Base-by-base conservation (phyloP, 495 filamentous ascomycete species). In the Peziza echinospora region DNA sequence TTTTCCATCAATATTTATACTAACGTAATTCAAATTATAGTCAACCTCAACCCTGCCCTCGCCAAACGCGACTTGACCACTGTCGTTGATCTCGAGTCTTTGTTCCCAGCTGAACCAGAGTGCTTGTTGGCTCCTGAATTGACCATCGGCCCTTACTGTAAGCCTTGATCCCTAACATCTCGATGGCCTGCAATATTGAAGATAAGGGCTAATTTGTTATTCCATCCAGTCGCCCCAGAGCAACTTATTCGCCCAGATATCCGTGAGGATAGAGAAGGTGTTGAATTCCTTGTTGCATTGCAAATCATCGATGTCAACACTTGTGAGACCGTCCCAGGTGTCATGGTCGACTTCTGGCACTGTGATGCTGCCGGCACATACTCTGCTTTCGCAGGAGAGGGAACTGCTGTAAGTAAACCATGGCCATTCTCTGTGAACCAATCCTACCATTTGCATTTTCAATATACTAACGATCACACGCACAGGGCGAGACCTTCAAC, bases 171-270 rank as follows among this genome's bases (percentile, higher is more conserved):
- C 40, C 7, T 42, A 9, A 50, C 45, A 54, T 56, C 47, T 64
- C 61, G 34, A 55, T 64, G 54, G 34, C 40, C 21, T 16, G n/a
- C n/a, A n/a, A n/a, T n/a, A n/a, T n/a, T n/a, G n/a, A n/a, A n/a
- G n/a, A n/a, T n/a, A n/a, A n/a, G n/a, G n/a, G n/a, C n/a, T n/a
- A n/a, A n/a, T n/a, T n/a, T n/a, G n/a, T n/a, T n/a, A n/a, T 37
- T 37, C 13, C 13, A n/a, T 21, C 9, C 24, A 53, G 51, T 53
- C n/a, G 22, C 52, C 9, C 21, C 47, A 5, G 41, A 44, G 3
- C 44, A 56, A 49, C 57, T 71, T 8, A 67, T 79, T 54, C 67
- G 75, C 17, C 53, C 65, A 44, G 63, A 77, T 49, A 61, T 79
- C n/a, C 55, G 63, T n/a, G 75, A 78, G 46, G 57, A 56, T 28